A percentile compares a stretch with the other conserved stretches of the same genome.
Conservation (phyloP, 139 green algal genomes). For the Coelastrella sp. region DNA sequence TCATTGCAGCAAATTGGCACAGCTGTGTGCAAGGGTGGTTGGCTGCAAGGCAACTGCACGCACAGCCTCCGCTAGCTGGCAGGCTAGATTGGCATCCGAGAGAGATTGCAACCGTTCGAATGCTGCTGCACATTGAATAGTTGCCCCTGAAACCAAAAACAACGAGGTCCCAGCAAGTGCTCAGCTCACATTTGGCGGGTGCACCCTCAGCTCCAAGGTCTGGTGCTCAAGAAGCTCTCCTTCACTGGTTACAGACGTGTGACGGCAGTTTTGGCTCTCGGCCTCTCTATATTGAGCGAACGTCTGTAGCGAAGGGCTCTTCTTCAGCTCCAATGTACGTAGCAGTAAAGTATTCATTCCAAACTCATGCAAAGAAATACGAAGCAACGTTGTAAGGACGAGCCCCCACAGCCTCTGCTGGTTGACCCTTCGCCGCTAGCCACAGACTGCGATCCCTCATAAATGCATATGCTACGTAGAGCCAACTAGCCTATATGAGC, state of each 20-base stretch:
- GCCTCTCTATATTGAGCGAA: slow-evolving; percentile 51
- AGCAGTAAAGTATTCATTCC: slow-evolving; percentile 44
- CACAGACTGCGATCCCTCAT: too few species aligned
- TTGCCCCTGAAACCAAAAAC: not conserved
- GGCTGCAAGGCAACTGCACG: not conserved
- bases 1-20: not conserved
- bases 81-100: not conserved
- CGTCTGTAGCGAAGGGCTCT: slow-evolving; percentile 34
- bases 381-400: too few species aligned
- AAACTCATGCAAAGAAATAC: too few species aligned
- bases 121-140: too few species aligned
- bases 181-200: slow-evolving; percentile 81
- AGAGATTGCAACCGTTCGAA: too few species aligned
- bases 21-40: not conserved
- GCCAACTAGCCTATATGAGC: too few species aligned
- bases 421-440: too few species aligned
- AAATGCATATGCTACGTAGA: too few species aligned
- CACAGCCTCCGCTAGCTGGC: not conserved
- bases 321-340: slow-evolving; percentile 41
- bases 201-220: slow-evolving; percentile 47
- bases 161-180: not conserved
- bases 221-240: slow-evolving; percentile 51
- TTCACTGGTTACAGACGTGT: slow-evolving; percentile 44
- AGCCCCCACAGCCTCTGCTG: too few species aligned
- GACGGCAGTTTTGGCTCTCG: slow-evolving; percentile 40